Conservation (phyloP, 257 asterid species). For the Fraxinus quadrangulata region DNA sequence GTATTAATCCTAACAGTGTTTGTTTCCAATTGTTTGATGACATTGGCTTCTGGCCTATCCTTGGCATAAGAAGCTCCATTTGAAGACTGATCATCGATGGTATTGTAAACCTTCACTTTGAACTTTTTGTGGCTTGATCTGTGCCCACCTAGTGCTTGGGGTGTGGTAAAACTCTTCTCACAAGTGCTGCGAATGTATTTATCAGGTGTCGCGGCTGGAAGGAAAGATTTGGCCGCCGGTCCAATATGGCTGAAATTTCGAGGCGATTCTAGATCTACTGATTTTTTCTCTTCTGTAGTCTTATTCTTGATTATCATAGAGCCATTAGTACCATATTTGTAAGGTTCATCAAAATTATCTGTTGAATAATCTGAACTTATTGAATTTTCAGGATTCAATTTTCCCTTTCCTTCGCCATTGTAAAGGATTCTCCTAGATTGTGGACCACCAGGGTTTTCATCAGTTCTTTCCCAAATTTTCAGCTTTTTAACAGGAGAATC, state of each 20-base stretch:
- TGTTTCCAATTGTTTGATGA: background rate
- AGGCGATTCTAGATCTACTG: background rate
- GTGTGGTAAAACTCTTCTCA: conserved; percentile 25
- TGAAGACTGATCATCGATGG: conserved; percentile 15
- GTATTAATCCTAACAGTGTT: background rate
- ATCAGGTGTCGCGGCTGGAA: background rate
- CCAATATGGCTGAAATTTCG: background rate
- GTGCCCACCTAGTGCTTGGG: conserved; percentile 60
- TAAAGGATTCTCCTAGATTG: background rate
- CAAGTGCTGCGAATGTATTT: conserved; percentile 40
- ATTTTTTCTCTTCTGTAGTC: background rate
- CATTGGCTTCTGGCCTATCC: background rate
- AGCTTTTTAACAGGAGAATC: background rate
- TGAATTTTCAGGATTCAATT: background rate
- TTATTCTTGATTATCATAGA: background rate
- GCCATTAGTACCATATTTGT: background rate
- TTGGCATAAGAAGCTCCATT: background rate
- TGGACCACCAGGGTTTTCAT: background rate
- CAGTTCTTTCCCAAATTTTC: conserved; percentile 13
- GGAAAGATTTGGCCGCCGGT: background rate
- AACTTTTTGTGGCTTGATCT: conserved; percentile 42
- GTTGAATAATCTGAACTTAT: too few relatives aligned
- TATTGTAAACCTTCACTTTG: conserved; percentile 26
- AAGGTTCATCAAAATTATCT: too few relatives aligned
- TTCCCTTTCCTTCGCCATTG: background rate